Evolutionary conservation across 768 basidiomycete genomes (phyloP), one percentile per base, ranked within the genome.

Genomic region (Tricholoma terreum): DNA sequence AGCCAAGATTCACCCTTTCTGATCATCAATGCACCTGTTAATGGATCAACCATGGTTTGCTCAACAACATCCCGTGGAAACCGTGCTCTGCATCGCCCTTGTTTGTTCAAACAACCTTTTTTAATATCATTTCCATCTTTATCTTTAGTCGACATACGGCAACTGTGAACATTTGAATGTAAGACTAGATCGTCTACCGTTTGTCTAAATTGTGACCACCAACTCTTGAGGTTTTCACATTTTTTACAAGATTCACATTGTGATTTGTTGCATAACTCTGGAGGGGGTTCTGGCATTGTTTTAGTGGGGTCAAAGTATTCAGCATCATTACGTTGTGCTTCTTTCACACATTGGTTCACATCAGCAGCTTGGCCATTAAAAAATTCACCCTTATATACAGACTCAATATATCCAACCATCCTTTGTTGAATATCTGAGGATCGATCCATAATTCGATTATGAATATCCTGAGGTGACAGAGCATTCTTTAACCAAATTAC

Each of bases 51-150:
- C n/a, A 52, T 33, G 10, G 34, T 24, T 38, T n/a, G 66, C 61
- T 0, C 76, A 57, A 8, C 76, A 65, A 15, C 72, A 22, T 52
- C 21, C 66, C 46, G 76, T 75, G 4, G 79, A 65, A 2, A 71
- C 63, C 2, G 75, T 77, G 1, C 77, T 55, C 8, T 69, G 49
- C 4, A 52, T 24, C 9, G 17, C 12, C 51, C 51, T 52, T 52
- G 12, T 5, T 36, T 52, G 24, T 52, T 52, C 17, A 36, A 27
- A 35, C 51, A 52, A 52, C 51, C 51, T 21, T 36, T 52, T 36
- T 52, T 52, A 2, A 52, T 36, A 52, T 52, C 51, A 35, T 36
- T 52, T 38, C 34, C 51, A 35, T 52, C 24, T 52, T 36, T 52
- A 38, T 36, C 21, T 52, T 52, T 52, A 22, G 7, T 52, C 22